Evolutionary conservation across 257 asterid species (phyloP).

Genomic region (Gynochthodes officinalis): DNA sequence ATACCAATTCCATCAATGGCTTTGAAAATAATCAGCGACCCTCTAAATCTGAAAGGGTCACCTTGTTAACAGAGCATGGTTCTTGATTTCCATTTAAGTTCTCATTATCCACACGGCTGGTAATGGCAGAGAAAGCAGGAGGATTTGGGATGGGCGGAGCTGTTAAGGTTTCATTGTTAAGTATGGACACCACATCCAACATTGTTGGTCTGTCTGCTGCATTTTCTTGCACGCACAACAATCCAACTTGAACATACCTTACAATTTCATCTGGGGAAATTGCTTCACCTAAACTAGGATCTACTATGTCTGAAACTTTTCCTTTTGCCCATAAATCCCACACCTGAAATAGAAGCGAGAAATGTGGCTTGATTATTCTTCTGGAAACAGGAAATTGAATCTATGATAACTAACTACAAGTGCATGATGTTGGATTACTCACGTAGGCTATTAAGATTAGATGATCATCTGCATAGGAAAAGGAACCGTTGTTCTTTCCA

Average conservation of each 20-base stretch:
- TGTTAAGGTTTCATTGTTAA: not conserved
- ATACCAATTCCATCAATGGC: too few relatives aligned
- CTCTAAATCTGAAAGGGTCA: too few relatives aligned
- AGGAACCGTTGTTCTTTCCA: constrained; percentile 11
- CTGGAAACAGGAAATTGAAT: not conserved
- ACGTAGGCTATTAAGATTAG: constrained; percentile 8
- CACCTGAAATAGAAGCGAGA: not conserved
- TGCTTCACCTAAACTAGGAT: not conserved
- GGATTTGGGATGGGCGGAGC: not conserved
- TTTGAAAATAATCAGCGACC: too few relatives aligned
- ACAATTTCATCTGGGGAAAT: not conserved
- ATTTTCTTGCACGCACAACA: constrained; percentile 7
- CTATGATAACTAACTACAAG: not conserved
- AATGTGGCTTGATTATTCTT: not conserved
- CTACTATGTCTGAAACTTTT: not conserved
- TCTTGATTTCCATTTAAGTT: too few relatives aligned
- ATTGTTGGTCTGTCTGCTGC: constrained; percentile 13
- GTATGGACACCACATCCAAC: not conserved
- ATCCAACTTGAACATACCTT: constrained; percentile 3
- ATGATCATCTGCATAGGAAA: constrained; percentile 2
- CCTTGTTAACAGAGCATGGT: too few relatives aligned
- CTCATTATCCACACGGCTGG: not conserved
- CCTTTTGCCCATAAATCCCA: constrained; percentile 6
- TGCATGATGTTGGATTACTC: not conserved
- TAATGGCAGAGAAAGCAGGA: not conserved